Evolutionary conservation across 768 basidiomycete genomes (phyloP).

Genomic region (Xanthoconium purpureum): DNA sequence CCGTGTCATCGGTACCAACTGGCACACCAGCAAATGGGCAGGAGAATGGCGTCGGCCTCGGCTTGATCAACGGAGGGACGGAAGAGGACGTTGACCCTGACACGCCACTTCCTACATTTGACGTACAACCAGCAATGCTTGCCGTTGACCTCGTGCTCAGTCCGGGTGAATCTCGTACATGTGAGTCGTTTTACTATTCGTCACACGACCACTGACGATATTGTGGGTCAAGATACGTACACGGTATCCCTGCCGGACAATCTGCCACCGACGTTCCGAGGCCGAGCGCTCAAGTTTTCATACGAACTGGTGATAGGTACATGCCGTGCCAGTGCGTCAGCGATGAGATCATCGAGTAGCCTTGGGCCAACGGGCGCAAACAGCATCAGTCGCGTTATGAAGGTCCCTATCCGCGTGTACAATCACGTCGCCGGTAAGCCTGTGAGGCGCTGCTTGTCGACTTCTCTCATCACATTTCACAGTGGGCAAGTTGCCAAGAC

Average conservation of each 20-base stretch:
- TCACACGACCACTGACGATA: neutral
- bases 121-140: constrained; percentile 82
- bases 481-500: constrained; percentile 55
- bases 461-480: constrained; percentile 2
- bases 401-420: constrained; percentile 88
- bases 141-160: constrained; percentile 80
- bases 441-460: neutral
- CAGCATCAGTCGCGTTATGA: constrained; percentile 75
- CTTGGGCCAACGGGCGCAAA: constrained; percentile 38
- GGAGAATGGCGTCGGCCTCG: constrained; percentile 31
- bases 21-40: constrained; percentile 1
- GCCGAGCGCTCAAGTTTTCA: constrained; percentile 78
- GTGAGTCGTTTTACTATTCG: constrained; percentile 37
- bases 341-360: constrained; percentile 29
- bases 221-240: constrained; percentile 66
- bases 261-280: constrained; percentile 88
- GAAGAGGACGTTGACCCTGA: constrained; percentile 59
- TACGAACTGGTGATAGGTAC: constrained; percentile 91
- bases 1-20: constrained; percentile 26
- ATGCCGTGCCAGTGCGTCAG: constrained; percentile 54
- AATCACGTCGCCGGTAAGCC: constrained; percentile 75
- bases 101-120: constrained; percentile 75
- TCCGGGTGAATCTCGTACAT: constrained; percentile 83
- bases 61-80: constrained; percentile 22
- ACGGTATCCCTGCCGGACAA: constrained; percentile 68